A percentile compares a stretch with the other conserved stretches of the same genome.
Evolutionary conservation across 257 asterid species (phyloP).

Genomic region (Fraxinus cuspidata): DNA sequence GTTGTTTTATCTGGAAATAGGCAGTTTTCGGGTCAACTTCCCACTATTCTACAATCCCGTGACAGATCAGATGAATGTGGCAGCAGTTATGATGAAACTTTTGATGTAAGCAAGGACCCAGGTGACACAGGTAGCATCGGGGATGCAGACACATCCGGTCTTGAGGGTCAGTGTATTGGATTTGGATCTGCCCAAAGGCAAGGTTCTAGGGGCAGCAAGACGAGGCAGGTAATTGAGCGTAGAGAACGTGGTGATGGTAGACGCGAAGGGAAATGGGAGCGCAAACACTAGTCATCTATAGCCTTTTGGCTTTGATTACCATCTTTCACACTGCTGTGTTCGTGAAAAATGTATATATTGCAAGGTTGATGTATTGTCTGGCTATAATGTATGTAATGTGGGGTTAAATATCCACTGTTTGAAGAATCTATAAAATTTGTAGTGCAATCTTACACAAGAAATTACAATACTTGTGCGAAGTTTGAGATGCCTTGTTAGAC

Average conservation of each 20-base stretch:
- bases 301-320: not conserved
- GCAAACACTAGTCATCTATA: constrained; percentile 63
- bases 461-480: not conserved
- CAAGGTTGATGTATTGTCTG: not conserved
- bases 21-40: constrained; percentile 68
- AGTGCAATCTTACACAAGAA: not conserved
- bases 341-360: not conserved
- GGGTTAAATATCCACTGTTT: not conserved
- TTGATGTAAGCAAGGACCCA: constrained; percentile 76
- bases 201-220: constrained; percentile 69
- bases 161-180: constrained; percentile 64
- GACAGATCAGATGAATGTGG: constrained; percentile 82
- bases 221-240: constrained; percentile 82
- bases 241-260: constrained; percentile 90
- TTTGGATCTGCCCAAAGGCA: constrained; percentile 62
- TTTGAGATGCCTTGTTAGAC: too few relatives aligned
- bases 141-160: constrained; percentile 69
- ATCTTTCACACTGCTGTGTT: not conserved
- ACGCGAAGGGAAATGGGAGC: constrained; percentile 96
- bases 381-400: not conserved
- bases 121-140: constrained; percentile 91
- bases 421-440: not conserved
- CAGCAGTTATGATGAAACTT: constrained; percentile 76
- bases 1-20: constrained; percentile 57
- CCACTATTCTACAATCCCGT: constrained; percentile 75